phyloP scores from a whole-genome alignment of 352 stramenopile genomes.

The Globisporangium irregulare region DNA sequence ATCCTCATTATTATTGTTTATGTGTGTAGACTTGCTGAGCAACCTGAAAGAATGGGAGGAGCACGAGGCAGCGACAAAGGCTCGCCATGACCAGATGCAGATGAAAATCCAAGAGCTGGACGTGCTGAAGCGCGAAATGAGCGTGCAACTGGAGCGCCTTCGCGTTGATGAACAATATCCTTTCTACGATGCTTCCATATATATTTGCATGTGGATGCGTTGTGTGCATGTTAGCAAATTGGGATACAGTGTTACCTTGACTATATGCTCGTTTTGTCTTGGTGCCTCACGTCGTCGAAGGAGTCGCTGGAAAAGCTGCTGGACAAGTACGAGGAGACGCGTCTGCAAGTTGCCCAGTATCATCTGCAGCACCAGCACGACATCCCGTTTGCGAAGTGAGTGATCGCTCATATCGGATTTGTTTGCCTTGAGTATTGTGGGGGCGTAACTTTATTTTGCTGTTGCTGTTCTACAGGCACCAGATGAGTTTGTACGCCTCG shows the following conservation, averaged over 20 bases:
- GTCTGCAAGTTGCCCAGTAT: constrained; percentile 58
- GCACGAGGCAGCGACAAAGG: constrained; percentile 36
- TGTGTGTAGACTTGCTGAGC: constrained; percentile 40
- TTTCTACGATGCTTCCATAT: constrained; percentile 11
- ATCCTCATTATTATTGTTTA: not conserved
- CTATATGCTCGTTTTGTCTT: not conserved
- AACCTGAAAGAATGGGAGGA: constrained; percentile 71
- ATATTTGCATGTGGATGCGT: constrained; percentile 8
- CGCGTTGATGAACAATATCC: constrained; percentile 71
- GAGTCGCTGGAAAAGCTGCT: constrained; percentile 54
- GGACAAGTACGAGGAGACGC: constrained; percentile 66
- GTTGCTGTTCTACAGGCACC: constrained; percentile 35
- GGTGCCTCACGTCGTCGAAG: constrained; percentile 45
- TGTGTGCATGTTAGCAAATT: not conserved
- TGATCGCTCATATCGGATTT: not conserved
- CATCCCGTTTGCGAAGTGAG: constrained; percentile 66
- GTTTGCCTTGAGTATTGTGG: not conserved
- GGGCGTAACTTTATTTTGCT: constrained; percentile 7
- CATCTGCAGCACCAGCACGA: constrained; percentile 63
- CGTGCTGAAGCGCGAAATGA: constrained; percentile 60
- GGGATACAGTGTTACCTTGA: constrained; percentile 2
- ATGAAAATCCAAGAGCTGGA: constrained; percentile 65
- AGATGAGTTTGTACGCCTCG: constrained; percentile 74
- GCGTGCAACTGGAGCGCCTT: constrained; percentile 60
- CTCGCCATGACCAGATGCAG: constrained; percentile 51